A percentile compares a stretch with the other conserved stretches of the same genome.
Conservation (phyloP, 1,139 yeast genomes). For the Diutina scorzettiae region DNA sequence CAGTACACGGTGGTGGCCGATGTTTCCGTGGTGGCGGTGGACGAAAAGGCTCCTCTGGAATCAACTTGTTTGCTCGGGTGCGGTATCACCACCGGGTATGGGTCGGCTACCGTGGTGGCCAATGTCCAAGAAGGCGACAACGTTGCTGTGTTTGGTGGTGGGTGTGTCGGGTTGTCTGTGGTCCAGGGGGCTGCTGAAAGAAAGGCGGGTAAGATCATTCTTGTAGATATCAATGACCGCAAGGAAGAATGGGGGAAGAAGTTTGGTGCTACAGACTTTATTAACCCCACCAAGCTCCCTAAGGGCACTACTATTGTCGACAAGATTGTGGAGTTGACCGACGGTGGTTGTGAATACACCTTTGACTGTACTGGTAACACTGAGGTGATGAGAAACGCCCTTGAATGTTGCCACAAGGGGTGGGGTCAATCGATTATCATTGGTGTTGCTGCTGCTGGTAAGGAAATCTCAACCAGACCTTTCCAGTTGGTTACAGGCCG, state of each 20-base stretch:
- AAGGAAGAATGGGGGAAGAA: slow-evolving; percentile 78
- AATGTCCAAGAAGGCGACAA: slow-evolving; percentile 86
- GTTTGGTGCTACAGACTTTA: slow-evolving; percentile 92
- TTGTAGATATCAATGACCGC: slow-evolving; percentile 73
- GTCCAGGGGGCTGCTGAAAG: slow-evolving; percentile 87
- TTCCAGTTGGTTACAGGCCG: slow-evolving; percentile 98
- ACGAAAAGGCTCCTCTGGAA: slow-evolving; percentile 72
- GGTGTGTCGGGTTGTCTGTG: slow-evolving; percentile 91
- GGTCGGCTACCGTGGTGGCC: slow-evolving; percentile 94
- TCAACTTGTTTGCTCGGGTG: slow-evolving; percentile 91
- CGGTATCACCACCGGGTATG: slow-evolving; percentile 97
- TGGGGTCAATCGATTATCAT: slow-evolving; percentile 95
- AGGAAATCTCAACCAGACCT: slow-evolving; percentile 93
- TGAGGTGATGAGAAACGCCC: slow-evolving; percentile 86
- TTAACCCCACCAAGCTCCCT: slow-evolving; percentile 69
- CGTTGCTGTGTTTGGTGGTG: slow-evolving; percentile 95
- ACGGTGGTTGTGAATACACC: slow-evolving; percentile 92
- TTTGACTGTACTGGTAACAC: slow-evolving; percentile 98
- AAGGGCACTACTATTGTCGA: slow-evolving; percentile 72
- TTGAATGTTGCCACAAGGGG: slow-evolving; percentile 96
- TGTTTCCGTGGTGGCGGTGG: slow-evolving; percentile 90
- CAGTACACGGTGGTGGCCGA: slow-evolving; percentile 98
- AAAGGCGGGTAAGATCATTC: slow-evolving; percentile 73
- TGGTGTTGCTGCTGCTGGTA: slow-evolving; percentile 98
- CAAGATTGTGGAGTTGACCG: slow-evolving; percentile 78